These are phyloP conservation scores for Zoysia pacifica DNA, from an alignment of 176 grass and related monocot genomes.

Conservation along the genomic window DNA sequence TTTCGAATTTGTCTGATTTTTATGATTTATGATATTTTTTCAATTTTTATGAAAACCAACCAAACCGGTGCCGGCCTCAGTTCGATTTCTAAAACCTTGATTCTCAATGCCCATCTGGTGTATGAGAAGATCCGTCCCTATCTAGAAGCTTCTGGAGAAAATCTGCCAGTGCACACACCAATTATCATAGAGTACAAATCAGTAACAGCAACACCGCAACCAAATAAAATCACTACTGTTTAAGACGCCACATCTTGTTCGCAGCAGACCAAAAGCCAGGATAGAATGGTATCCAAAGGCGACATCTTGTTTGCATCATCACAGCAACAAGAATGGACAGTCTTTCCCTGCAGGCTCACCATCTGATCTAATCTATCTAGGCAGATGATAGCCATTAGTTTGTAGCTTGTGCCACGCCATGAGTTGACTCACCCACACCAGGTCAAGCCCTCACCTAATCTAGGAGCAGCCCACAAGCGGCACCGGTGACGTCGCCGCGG, in stretches of 20 bases:
- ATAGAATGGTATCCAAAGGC: neutral
- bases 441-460: neutral
- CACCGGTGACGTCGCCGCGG: neutral
- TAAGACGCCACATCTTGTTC: neutral
- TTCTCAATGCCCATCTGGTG: too few species aligned
- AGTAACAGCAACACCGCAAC: neutral
- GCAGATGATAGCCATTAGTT: neutral
- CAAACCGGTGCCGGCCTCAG: too few species aligned
- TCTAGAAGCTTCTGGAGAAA: slow-evolving; percentile 26
- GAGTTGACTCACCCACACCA: slow-evolving; percentile 29
- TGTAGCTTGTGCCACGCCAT: neutral
- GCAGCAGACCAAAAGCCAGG: slow-evolving; percentile 2
- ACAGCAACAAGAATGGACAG: neutral
- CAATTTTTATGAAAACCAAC: too few species aligned
- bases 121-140: neutral
- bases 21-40: too few species aligned
- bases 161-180: neutral
- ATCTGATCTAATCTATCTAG: neutral
- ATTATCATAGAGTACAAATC: neutral
- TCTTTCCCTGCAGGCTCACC: neutral
- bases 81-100: too few species aligned
- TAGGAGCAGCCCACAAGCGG: neutral
- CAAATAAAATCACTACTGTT: neutral
- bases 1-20: too few species aligned
- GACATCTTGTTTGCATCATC: slow-evolving; percentile 40